A percentile compares a stretch with the other conserved stretches of the same genome.
Evolutionary conservation across 164 flowering plant species (phyloP).

Genomic region (Aristolochia fimbriata): DNA sequence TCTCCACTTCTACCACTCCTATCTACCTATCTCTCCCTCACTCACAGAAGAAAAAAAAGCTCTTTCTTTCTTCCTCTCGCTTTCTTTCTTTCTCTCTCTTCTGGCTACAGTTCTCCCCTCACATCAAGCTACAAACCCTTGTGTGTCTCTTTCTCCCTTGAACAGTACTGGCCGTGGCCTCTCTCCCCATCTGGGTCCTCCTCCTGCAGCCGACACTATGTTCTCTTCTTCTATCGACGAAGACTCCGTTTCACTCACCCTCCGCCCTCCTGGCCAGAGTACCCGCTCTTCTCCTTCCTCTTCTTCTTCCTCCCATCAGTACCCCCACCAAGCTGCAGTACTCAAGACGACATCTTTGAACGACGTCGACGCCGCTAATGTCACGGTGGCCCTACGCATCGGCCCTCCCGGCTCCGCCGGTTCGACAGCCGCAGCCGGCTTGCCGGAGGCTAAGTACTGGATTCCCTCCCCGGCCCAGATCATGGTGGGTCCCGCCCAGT

Average conservation of each 20-base stretch:
- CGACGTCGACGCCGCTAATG: constrained; percentile 13
- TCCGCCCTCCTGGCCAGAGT: constrained; percentile 44
- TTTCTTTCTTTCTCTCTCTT: background rate
- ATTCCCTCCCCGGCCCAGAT: constrained; percentile 55
- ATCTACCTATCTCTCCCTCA: background rate
- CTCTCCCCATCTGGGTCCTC: background rate
- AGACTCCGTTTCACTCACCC: constrained; percentile 37
- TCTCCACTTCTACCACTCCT: no score
- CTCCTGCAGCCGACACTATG: background rate
- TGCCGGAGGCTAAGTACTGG: constrained; percentile 36
- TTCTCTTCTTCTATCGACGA: constrained; percentile 16
- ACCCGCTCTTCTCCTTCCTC: background rate
- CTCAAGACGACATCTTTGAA: background rate
- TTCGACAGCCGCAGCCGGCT: background rate
- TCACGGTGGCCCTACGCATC: constrained; percentile 51
- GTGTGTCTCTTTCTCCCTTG: background rate
- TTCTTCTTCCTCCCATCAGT: no score
- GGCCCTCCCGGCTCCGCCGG: constrained; percentile 27
- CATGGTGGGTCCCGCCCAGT: constrained; percentile 53
- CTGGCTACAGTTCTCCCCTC: no score
- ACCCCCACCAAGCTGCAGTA: background rate
- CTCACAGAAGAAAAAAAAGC: background rate
- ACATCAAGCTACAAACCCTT: background rate
- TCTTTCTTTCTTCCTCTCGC: background rate
- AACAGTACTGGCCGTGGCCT: background rate